Percentiles rank a stretch among this genome's conserved stretches.
phyloP scores from a whole-genome alignment of 148 eudicot species.

The Spergularia bocconei region DNA sequence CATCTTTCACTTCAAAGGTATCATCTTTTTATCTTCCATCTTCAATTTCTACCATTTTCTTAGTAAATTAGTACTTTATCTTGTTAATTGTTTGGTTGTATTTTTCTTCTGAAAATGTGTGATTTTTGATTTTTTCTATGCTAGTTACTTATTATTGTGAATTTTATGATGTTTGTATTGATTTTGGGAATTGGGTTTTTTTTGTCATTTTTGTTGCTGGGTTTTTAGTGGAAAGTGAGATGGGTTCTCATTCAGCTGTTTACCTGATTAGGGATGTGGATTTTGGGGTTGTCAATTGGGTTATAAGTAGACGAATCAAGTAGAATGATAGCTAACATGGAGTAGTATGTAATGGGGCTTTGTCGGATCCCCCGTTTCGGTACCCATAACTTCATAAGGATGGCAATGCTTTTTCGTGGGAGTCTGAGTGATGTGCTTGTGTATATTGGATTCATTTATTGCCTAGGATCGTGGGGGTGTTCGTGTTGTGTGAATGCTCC shows the following conservation, averaged over 20 bases:
- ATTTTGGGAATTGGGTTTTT: not conserved
- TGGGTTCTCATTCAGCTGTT: not conserved
- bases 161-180: not conserved
- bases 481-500: not conserved
- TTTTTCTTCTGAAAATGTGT: no score
- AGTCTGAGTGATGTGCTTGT: not conserved
- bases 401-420: not conserved
- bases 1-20: conserved; percentile 33
- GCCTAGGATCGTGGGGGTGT: not conserved
- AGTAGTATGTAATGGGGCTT: not conserved
- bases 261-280: not conserved
- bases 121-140: not conserved
- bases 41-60: not conserved
- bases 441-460: not conserved
- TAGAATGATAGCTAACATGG: not conserved
- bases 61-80: not conserved
- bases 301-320: not conserved
- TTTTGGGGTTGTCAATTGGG: not conserved
- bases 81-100: not conserved
- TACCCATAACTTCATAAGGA: not conserved
- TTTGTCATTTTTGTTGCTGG: not conserved
- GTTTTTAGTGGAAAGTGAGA: not conserved
- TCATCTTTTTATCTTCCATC: conserved; percentile 6
- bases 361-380: not conserved
- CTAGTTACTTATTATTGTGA: not conserved